Percentiles rank a stretch among this genome's conserved stretches.
phyloP scores from a whole-genome alignment of 352 stramenopile genomes.

The Pythium oligandrum region DNA sequence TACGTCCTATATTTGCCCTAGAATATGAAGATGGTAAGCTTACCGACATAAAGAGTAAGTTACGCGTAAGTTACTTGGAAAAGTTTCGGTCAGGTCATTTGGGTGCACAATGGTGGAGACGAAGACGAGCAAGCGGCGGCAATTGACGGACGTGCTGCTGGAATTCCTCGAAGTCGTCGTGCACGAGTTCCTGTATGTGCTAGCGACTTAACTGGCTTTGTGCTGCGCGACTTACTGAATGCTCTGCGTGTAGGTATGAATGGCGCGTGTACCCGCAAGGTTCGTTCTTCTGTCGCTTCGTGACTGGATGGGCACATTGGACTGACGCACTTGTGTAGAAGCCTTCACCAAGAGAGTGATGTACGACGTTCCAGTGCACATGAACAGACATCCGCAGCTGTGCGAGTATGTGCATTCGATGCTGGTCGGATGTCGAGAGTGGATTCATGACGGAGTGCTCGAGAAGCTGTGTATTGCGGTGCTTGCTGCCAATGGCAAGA shows the following conservation, averaged over 20 bases:
- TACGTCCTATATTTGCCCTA: background rate
- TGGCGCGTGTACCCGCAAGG: constrained; percentile 56
- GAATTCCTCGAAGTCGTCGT: constrained; percentile 71
- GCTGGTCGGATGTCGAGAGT: constrained; percentile 54
- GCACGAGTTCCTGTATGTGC: constrained; percentile 75
- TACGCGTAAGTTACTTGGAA: no score
- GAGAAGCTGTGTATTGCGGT: constrained; percentile 64
- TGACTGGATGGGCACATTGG: background rate
- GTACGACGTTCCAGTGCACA: constrained; percentile 78
- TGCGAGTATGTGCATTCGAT: constrained; percentile 79
- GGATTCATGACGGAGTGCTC: constrained; percentile 51
- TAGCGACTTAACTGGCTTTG: background rate
- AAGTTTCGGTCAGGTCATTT: no score
- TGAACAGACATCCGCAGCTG: constrained; percentile 64
- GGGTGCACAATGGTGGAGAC: no score
- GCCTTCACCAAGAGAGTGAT: constrained; percentile 56
- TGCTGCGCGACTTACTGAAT: constrained; percentile 1
- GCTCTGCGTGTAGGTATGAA: constrained; percentile 27
- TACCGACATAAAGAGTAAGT: no score
- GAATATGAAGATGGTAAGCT: no score
- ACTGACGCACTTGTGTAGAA: constrained; percentile 21
- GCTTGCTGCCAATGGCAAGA: constrained; percentile 39
- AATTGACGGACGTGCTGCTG: constrained; percentile 52
- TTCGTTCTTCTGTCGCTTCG: constrained; percentile 9
- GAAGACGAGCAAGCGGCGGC: constrained; percentile 7